A percentile compares a stretch with the other conserved stretches of the same genome.
Evolutionary conservation across 2,329 filamentous ascomycete species (phyloP).

Genomic region (Ophiostoma ulmi): DNA sequence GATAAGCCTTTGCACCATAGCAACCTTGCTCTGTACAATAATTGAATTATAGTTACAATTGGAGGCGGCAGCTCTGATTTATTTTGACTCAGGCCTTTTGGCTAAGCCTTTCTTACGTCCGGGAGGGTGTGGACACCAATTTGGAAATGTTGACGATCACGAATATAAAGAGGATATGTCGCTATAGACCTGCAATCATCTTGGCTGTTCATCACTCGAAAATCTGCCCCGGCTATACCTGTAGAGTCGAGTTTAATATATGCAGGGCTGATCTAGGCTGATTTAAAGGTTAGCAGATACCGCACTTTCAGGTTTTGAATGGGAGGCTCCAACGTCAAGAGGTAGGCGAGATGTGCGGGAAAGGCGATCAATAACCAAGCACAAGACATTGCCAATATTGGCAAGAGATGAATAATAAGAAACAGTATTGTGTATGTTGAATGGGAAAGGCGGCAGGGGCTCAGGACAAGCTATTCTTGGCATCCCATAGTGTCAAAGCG

Average conservation of each 20-base stretch:
- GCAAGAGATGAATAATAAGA: neutral
- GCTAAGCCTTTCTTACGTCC: neutral
- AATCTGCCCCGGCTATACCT: neutral
- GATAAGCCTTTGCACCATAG: slow-evolving; percentile 1
- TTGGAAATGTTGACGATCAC: neutral
- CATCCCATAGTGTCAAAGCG: neutral
- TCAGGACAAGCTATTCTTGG: slow-evolving; percentile 10
- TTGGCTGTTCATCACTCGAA: neutral
- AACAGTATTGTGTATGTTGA: neutral
- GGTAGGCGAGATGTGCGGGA: neutral
- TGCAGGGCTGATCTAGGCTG: neutral
- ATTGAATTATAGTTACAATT: neutral
- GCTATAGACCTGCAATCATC: neutral
- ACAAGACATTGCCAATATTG: neutral
- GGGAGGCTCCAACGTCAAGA: neutral
- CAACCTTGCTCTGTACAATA: neutral
- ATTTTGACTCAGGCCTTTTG: neutral
- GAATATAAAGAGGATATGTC: neutral
- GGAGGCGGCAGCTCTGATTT: neutral
- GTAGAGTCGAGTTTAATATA: neutral
- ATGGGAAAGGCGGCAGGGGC: neutral
- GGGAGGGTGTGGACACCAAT: neutral
- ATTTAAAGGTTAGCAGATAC: neutral
- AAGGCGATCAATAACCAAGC: neutral
- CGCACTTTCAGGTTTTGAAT: neutral